Base-by-base conservation (phyloP, 768 basidiomycete genomes). In the Multifurca ochricompacta region DNA sequence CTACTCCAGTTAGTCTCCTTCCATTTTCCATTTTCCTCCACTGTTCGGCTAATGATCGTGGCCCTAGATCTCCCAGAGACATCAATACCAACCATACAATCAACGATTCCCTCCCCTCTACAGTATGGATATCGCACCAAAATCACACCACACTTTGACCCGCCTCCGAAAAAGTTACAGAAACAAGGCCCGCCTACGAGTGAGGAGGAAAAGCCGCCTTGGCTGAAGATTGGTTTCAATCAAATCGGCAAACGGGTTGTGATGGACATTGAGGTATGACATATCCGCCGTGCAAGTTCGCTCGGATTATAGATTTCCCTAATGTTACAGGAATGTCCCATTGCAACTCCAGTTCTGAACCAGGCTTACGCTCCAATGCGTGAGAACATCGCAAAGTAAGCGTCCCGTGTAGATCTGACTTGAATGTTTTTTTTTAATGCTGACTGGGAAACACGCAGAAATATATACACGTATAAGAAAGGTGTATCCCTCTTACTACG, bases 111-210 rank as follows among this genome's bases (percentile, higher is more conserved):
- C n/a, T 92, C 90, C 0, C 96, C 95, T 0, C 73, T 89, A 45
- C 82, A 94, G 50, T 97, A 95, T 66, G 80, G 77, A 48, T 99
- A 99, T 67, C 82, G 95, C 30, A 99, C 96, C 2, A 99, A 99
- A 71, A 83, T 99, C 49, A 97, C 96, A 0, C 96, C 96, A 0
- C 96, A 99, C 67, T 98, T 98, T 58, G 89, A 93, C 21, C 78
- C 83, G 0, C 83, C 91, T 0, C 77, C 80, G 1, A 81, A 75
- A 51, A 63, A 65, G 30, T 44, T 59, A 13, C 64, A 61, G 48
- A 71, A 66, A 44, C 63, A 67, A 35, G 61, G 64, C 16, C 11
- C 58, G 3, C 45, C 53, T 0, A 21, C 35, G 1, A 39, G 52
- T 5, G 62, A 62, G 14, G 48, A 56, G 13, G 54, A 27, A n/a